These are phyloP conservation scores for Epichloe hybrida DNA, from an alignment of 2,329 filamentous ascomycete genomes.

Conservation along the genomic window DNA sequence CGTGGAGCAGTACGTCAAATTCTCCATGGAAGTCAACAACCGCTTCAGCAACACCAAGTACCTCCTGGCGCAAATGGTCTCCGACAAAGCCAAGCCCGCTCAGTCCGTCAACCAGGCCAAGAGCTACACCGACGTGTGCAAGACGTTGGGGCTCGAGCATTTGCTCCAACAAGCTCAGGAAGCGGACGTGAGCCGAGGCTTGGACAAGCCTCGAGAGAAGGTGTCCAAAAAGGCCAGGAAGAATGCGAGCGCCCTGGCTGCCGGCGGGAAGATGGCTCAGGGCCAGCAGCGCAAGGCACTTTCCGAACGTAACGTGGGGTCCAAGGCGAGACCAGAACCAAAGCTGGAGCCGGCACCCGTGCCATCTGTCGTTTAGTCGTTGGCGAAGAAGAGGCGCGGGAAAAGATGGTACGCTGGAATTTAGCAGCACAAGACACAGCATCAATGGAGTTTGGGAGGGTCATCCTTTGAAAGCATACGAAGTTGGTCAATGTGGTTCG, in stretches of 20 bases:
- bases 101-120: slow-evolving; percentile 49
- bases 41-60: slow-evolving; percentile 90
- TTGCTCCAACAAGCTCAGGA: slow-evolving; percentile 49
- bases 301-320: slow-evolving; percentile 20
- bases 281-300: slow-evolving; percentile 20
- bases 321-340: slow-evolving; percentile 6
- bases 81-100: slow-evolving; percentile 58
- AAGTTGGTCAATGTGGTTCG: not conserved
- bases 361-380: slow-evolving; percentile 8
- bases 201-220: slow-evolving; percentile 35
- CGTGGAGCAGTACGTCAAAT: slow-evolving; percentile 59
- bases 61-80: slow-evolving; percentile 70
- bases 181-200: slow-evolving; percentile 49
- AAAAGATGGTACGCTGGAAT: not conserved
- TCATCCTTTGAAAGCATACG: not conserved
- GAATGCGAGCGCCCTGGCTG: slow-evolving; percentile 31
- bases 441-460: slow-evolving; percentile 6
- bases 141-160: slow-evolving; percentile 49
- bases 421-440: slow-evolving; percentile 1
- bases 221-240: slow-evolving; percentile 16
- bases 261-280: slow-evolving; percentile 29
- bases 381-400: not conserved
- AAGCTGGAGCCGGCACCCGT: slow-evolving; percentile 12
- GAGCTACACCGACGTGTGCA: slow-evolving; percentile 58
- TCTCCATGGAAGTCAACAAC: slow-evolving; percentile 67